These are phyloP conservation scores for Podaxis rugospora DNA, from an alignment of 768 basidiomycete species.

Conservation along the genomic window DNA sequence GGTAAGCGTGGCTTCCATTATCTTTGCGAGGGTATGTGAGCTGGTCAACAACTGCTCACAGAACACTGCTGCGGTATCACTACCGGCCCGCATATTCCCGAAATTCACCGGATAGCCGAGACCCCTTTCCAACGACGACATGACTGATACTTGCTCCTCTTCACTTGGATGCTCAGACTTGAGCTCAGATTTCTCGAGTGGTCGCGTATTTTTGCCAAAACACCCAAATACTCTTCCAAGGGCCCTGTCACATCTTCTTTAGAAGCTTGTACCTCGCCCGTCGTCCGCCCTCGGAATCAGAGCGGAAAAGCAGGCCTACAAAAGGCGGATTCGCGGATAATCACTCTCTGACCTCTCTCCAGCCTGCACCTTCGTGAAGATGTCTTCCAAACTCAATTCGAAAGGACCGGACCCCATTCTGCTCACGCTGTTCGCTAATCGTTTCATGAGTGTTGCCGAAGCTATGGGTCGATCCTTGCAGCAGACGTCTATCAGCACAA, in stretches of 20 bases:
- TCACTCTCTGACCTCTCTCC: not conserved
- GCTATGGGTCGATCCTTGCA: constrained; percentile 91
- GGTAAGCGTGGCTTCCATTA: constrained; percentile 34
- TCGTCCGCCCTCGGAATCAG: constrained; percentile 1
- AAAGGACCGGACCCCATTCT: constrained; percentile 79
- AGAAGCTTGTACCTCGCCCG: not conserved
- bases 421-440: constrained; percentile 89
- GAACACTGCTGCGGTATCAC: not conserved
- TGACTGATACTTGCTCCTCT: not conserved
- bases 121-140: not conserved
- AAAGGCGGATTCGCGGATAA: not conserved
- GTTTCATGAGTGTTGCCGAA: constrained; percentile 97
- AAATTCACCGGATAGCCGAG: not conserved
- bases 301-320: constrained; percentile 4
- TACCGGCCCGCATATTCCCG: constrained; percentile 6
- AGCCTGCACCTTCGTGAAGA: constrained; percentile 10
- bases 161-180: not conserved
- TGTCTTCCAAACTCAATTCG: constrained; percentile 10
- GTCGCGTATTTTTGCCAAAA: not conserved
- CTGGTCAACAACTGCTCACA: not conserved
- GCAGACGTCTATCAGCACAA: constrained; percentile 89
- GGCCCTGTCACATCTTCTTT: too few species aligned
- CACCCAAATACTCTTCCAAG: not conserved
- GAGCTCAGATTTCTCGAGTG: not conserved
- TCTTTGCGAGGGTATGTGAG: not conserved